Conservation (phyloP, 345 rosid genomes). For the Reutealis trisperma region DNA sequence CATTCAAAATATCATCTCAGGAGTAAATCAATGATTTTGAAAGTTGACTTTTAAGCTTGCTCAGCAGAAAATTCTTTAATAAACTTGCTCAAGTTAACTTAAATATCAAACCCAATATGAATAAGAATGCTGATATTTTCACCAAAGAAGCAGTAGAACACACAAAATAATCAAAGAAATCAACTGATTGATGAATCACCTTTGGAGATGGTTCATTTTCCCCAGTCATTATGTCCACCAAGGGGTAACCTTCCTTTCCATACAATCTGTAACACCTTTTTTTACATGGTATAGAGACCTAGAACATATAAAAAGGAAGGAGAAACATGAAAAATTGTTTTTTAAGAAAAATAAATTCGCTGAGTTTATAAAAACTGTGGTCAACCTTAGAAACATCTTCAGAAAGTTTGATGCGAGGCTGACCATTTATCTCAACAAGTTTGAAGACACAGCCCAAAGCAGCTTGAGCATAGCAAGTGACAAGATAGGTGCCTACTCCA, state of each 20-base stretch:
- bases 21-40: not conserved
- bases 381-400: slow-evolving; percentile 96
- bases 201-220: slow-evolving; percentile 85
- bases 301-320: slow-evolving; percentile 13
- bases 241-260: slow-evolving; percentile 90
- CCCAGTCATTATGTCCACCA: slow-evolving; percentile 93
- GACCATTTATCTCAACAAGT: slow-evolving; percentile 88
- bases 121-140: not conserved
- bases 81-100: not conserved
- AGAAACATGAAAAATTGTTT: not conserved
- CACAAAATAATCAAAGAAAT: not conserved
- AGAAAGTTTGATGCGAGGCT: slow-evolving; percentile 98
- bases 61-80: not conserved
- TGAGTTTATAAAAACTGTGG: slow-evolving; percentile 5
- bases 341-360: not conserved
- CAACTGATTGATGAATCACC: slow-evolving; percentile 41
- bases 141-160: not conserved
- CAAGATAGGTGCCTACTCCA: slow-evolving; percentile 93
- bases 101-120: not conserved
- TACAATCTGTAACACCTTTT: slow-evolving; percentile 71
- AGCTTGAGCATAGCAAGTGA: slow-evolving; percentile 92
- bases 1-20: too few relatives aligned
- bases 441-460: slow-evolving; percentile 98
- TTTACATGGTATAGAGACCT: slow-evolving; percentile 97
- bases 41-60: not conserved